Percentiles rank a stretch among this genome's conserved stretches.
These are phyloP conservation scores for Colletotrichum sp. DNA, from an alignment of 2,329 filamentous ascomycete genomes.

Conservation along the genomic window DNA sequence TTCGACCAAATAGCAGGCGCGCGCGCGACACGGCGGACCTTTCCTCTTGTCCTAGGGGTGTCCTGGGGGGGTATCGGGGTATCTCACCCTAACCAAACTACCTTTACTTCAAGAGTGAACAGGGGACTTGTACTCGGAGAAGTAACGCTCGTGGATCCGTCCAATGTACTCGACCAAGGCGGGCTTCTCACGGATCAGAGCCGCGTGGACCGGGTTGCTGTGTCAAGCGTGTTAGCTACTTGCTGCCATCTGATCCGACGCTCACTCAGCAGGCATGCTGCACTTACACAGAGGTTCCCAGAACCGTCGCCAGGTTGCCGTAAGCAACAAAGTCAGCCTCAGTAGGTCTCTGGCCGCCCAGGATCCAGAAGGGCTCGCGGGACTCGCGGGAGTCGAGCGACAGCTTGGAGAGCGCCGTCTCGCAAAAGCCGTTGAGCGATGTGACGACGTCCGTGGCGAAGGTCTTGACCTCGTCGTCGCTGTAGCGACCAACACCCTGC, in stretches of 20 bases:
- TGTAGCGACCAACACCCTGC: constrained; percentile 25
- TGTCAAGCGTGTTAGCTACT: not conserved
- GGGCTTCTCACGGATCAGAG: constrained; percentile 19
- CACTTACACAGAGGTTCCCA: constrained; percentile 19
- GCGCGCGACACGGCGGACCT: not conserved
- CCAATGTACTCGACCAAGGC: constrained; percentile 18
- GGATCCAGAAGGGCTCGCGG: constrained; percentile 26
- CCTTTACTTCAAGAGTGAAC: constrained; percentile 7
- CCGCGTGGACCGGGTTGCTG: constrained; percentile 19
- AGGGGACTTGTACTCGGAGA: constrained; percentile 17
- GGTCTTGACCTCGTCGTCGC: constrained; percentile 19
- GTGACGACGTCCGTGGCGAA: constrained; percentile 23
- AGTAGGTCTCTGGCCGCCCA: constrained; percentile 24
- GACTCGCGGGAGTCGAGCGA: not conserved
- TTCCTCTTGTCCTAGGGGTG: not conserved
- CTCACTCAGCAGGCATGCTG: too few species aligned
- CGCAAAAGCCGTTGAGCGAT: constrained; percentile 22
- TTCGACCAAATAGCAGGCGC: not conserved
- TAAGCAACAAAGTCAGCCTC: constrained; percentile 25
- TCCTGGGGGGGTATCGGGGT: constrained; percentile 8
- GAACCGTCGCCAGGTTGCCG: constrained; percentile 15
- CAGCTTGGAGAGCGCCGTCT: constrained; percentile 13
- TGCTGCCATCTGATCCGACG: too few species aligned
- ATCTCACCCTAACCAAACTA: constrained; percentile 6
- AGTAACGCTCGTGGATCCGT: constrained; percentile 20